These are phyloP conservation scores for Xylaria sp. DNA, from an alignment of 2,329 filamentous ascomycete genomes.

Conservation along the genomic window DNA sequence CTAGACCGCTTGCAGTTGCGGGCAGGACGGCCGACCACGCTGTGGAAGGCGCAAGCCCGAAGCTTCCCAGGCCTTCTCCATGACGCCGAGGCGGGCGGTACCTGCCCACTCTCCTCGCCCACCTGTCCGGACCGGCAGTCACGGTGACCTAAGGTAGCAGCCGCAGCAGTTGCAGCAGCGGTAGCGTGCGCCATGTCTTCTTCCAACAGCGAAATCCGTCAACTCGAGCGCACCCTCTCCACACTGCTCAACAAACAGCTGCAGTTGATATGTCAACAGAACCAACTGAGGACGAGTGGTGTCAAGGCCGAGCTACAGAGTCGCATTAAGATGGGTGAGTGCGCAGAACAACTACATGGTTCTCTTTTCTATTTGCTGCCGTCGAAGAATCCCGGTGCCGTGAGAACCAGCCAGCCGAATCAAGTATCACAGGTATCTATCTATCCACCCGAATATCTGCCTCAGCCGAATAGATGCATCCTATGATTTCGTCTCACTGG, in stretches of 20 bases:
- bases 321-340: conserved; percentile 82
- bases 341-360: not conserved
- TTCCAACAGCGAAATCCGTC: conserved; percentile 54
- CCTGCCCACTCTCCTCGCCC: conserved; percentile 33
- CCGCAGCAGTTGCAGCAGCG: not conserved
- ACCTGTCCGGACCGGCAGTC: conserved; percentile 43
- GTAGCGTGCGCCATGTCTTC: conserved; percentile 40
- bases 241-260: conserved; percentile 71
- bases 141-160: not conserved
- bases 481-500: not conserved
- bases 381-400: too few species aligned
- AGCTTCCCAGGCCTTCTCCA: conserved; percentile 41
- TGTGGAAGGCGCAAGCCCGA: conserved; percentile 5
- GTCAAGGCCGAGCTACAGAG: conserved; percentile 85
- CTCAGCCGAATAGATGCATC: not conserved
- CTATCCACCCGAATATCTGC: too few species aligned
- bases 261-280: conserved; percentile 80
- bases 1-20: not conserved
- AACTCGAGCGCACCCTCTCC: conserved; percentile 57
- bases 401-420: too few species aligned
- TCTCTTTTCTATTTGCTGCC: not conserved
- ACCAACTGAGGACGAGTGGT: conserved; percentile 80
- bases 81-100: conserved; percentile 40
- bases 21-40: not conserved
- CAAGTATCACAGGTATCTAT: too few species aligned